phyloP scores from a whole-genome alignment of 2,329 filamentous ascomycete genomes.

The Apiospora rasikravindrae region DNA sequence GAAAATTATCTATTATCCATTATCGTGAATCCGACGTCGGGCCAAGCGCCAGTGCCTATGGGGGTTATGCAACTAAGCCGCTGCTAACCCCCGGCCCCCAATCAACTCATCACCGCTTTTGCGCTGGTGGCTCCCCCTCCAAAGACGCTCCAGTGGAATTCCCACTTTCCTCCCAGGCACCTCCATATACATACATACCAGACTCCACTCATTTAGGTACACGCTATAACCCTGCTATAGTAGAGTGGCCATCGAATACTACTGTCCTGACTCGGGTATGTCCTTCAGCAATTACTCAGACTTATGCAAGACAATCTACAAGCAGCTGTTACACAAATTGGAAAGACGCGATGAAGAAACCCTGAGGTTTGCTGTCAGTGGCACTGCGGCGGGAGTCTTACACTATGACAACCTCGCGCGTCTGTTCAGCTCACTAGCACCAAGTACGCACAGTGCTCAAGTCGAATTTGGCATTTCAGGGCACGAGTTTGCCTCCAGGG shows the following conservation, averaged over 20 bases:
- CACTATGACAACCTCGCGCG: slow-evolving; percentile 26
- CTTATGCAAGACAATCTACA: slow-evolving; percentile 20
- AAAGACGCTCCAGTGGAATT: neutral
- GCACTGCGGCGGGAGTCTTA: slow-evolving; percentile 29
- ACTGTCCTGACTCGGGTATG: neutral
- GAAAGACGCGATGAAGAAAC: slow-evolving; percentile 28
- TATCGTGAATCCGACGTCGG: slow-evolving; percentile 12
- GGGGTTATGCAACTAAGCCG: slow-evolving; percentile 14
- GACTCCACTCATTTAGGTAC: slow-evolving; percentile 11
- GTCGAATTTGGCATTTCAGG: slow-evolving; percentile 25
- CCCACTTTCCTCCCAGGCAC: neutral
- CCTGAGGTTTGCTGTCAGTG: slow-evolving; percentile 30
- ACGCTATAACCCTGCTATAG: slow-evolving; percentile 2
- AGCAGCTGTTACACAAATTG: slow-evolving; percentile 25
- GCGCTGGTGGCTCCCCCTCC: neutral
- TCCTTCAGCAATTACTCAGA: neutral
- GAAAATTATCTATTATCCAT: neutral
- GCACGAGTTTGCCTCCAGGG: slow-evolving; percentile 28
- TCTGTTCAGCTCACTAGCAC: slow-evolving; percentile 28
- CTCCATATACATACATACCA: neutral
- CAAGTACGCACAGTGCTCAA: slow-evolving; percentile 19
- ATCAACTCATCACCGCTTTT: neutral
- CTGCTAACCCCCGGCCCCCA: neutral
- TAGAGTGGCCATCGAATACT: neutral
- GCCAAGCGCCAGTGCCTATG: slow-evolving; percentile 3